Percentiles rank a stretch among this genome's conserved stretches.
Conservation (phyloP, 2,329 filamentous ascomycete genomes). For the Phialocephala subalpina region DNA sequence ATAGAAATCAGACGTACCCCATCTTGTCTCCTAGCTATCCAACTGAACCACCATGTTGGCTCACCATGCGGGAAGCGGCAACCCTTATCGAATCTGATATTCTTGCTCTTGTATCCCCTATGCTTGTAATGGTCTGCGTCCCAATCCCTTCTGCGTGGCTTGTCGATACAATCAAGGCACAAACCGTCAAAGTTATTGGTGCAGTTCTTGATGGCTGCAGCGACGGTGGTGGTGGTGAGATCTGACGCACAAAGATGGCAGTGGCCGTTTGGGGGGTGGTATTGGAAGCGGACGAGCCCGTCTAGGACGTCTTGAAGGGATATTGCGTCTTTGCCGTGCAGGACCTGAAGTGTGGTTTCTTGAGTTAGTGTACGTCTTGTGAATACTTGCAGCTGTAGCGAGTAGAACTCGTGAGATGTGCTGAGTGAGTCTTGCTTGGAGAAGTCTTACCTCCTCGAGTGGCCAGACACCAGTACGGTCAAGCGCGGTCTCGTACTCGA, state of each 20-base stretch:
- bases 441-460: not conserved
- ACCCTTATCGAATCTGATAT: constrained; percentile 7
- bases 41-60: constrained; percentile 31
- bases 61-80: constrained; percentile 27
- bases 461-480: constrained; percentile 26
- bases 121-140: constrained; percentile 1
- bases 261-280: not conserved
- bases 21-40: constrained; percentile 4
- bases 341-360: not conserved
- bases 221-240: not conserved
- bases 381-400: no score
- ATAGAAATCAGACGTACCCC: no score
- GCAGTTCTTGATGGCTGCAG: not conserved
- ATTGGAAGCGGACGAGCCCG: constrained; percentile 10
- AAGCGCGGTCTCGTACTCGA: constrained; percentile 17
- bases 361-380: no score
- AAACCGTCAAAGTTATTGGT: constrained; percentile 25
- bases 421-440: no score
- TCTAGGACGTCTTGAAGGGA: constrained; percentile 12
- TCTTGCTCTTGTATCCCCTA: not conserved
- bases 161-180: constrained; percentile 32
- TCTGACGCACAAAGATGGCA: constrained; percentile 11
- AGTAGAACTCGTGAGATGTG: no score
- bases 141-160: not conserved
- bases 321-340: constrained; percentile 13